A percentile compares a stretch with the other conserved stretches of the same genome.
Evolutionary conservation across 768 basidiomycete species (phyloP).

Genomic region (Mycena rosella): DNA sequence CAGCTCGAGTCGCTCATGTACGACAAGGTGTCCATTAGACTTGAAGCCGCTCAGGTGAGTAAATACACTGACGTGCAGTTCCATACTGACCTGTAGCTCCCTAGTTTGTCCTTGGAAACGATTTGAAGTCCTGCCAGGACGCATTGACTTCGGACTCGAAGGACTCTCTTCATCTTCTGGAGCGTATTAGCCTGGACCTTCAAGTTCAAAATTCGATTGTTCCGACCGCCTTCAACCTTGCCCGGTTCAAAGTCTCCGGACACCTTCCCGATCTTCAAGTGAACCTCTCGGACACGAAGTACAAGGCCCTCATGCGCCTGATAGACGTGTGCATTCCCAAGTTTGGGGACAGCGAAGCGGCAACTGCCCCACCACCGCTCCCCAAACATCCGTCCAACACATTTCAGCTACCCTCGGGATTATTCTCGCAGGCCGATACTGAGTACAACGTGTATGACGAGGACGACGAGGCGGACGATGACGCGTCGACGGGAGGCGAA

Average conservation of each 20-base stretch:
- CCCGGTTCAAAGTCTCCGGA: conserved; percentile 92
- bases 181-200: conserved; percentile 91
- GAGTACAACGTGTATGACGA: conserved; percentile 80
- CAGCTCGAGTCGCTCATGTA: conserved; percentile 95
- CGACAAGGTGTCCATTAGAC: conserved; percentile 85
- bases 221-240: conserved; percentile 81
- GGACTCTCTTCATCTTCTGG: conserved; percentile 86
- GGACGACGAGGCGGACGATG: conserved; percentile 55
- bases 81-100: conserved; percentile 53
- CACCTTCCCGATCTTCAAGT: conserved; percentile 88
- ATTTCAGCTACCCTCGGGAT: conserved; percentile 66
- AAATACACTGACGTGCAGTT: neutral
- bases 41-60: conserved; percentile 90
- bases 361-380: conserved; percentile 35
- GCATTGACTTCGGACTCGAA: conserved; percentile 73
- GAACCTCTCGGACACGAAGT: conserved; percentile 92
- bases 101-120: conserved; percentile 91
- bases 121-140: conserved; percentile 83
- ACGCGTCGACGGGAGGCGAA: conserved; percentile 56
- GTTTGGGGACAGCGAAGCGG: conserved; percentile 62
- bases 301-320: conserved; percentile 91
- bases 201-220: conserved; percentile 95
- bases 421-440: conserved; percentile 65
- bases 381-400: conserved; percentile 45
- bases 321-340: conserved; percentile 92